phyloP scores from a whole-genome alignment of 495 filamentous ascomycete species.

The Penicillium roqueforti region DNA sequence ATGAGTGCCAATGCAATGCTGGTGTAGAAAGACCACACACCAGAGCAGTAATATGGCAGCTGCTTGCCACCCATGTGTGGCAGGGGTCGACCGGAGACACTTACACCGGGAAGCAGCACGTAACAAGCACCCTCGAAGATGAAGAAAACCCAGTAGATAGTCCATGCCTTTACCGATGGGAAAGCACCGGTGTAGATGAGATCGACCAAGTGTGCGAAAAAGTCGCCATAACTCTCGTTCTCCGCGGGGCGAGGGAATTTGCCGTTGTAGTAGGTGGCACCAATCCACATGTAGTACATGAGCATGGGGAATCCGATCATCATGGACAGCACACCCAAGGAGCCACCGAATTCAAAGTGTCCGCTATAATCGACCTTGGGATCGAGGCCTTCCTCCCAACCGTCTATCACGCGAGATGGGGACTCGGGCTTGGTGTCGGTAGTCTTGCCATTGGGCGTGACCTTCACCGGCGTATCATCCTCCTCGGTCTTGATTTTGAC shows the following conservation, averaged over 20 bases:
- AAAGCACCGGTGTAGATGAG: conserved; percentile 79
- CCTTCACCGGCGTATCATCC: conserved; percentile 25
- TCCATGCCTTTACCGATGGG: conserved; percentile 75
- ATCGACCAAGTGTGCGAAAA: conserved; percentile 59
- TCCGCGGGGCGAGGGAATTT: conserved; percentile 65
- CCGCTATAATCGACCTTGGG: conserved; percentile 76
- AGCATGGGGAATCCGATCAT: conserved; percentile 89
- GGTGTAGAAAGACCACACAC: conserved; percentile 77
- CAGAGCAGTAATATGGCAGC: conserved; percentile 91
- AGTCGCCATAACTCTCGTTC: conserved; percentile 63
- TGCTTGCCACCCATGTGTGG: conserved; percentile 76
- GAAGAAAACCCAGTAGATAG: conserved; percentile 90
- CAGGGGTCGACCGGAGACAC: conserved; percentile 78
- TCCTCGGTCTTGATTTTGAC: conserved; percentile 32
- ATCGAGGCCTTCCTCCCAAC: conserved; percentile 64
- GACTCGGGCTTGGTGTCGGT: conserved; percentile 18
- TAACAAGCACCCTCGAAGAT: conserved; percentile 79
- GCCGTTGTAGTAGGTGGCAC: conserved; percentile 84
- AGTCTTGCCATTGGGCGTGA: conserved; percentile 39
- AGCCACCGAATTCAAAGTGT: conserved; percentile 86
- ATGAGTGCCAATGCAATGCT: conserved; percentile 64
- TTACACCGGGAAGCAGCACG: conserved; percentile 78
- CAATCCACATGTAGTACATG: conserved; percentile 99
- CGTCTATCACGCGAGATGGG: conserved; percentile 53
- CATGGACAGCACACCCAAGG: conserved; percentile 68